These are phyloP conservation scores for Isabelozyma heimii DNA, from an alignment of 805 yeast genomes.

Conservation along the genomic window DNA sequence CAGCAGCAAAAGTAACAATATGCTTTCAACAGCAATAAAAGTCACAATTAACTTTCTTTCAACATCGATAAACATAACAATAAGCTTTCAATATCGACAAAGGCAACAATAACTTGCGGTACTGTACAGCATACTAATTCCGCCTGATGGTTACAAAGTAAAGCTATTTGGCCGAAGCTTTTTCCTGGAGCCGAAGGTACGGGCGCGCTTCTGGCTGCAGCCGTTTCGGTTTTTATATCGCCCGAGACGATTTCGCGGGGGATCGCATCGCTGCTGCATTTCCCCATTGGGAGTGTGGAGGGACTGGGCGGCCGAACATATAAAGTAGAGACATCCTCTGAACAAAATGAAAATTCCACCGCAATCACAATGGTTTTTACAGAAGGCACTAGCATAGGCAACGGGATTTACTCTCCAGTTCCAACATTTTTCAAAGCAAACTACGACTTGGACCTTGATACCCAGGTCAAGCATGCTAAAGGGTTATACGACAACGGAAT, in stretches of 20 bases:
- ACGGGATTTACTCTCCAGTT: constrained; percentile 31
- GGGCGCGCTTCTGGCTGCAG: too few relatives aligned
- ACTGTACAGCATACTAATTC: too few relatives aligned
- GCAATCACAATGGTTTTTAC: background rate
- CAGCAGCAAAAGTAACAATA: too few relatives aligned
- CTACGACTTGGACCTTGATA: constrained; percentile 24
- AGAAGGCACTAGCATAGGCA: background rate
- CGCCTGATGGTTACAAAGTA: too few relatives aligned
- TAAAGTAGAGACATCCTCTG: too few relatives aligned
- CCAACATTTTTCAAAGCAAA: constrained; percentile 25
- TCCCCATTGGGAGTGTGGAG: background rate
- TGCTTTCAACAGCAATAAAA: too few relatives aligned
- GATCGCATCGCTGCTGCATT: background rate
- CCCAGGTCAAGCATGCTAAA: constrained; percentile 29
- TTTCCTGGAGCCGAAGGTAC: too few relatives aligned
- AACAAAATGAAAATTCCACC: background rate
- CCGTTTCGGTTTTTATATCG: background rate
- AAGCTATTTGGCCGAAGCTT: too few relatives aligned
- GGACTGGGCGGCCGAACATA: background rate
- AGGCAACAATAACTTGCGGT: too few relatives aligned
- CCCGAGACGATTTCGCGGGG: background rate
- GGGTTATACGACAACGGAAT: constrained; percentile 25
- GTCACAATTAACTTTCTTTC: too few relatives aligned
- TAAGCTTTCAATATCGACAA: too few relatives aligned
- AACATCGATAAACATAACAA: too few relatives aligned